Conservation (phyloP, 2,329 filamentous ascomycete species). For the Paecilomyces formosus region DNA sequence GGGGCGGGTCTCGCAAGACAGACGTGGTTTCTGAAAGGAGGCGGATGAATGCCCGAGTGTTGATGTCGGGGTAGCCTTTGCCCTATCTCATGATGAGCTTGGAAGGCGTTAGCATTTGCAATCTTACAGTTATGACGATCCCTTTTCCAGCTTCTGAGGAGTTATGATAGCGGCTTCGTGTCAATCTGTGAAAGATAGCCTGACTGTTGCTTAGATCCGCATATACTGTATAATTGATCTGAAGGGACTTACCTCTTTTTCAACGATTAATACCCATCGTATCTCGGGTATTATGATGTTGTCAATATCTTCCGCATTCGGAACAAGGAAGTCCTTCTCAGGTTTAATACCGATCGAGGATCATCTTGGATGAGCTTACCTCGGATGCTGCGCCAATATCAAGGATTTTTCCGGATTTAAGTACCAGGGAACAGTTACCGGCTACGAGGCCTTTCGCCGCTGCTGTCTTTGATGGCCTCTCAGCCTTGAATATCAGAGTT, state of each 20-base stretch:
- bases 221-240: not conserved
- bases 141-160: conserved; percentile 36
- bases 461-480: conserved; percentile 23
- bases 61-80: conserved; percentile 59
- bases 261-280: conserved; percentile 54
- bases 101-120: not conserved
- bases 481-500: not conserved
- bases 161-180: conserved; percentile 41
- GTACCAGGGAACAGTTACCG: conserved; percentile 24
- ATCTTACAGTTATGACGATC: conserved; percentile 49
- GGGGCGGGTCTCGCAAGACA: conserved; percentile 18
- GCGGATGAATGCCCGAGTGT: conserved; percentile 48
- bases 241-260: conserved; percentile 50
- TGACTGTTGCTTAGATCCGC: conserved; percentile 16
- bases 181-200: conserved; percentile 54
- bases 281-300: conserved; percentile 38
- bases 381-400: conserved; percentile 30
- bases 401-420: conserved; percentile 17
- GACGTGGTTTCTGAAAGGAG: conserved; percentile 30
- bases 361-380: conserved; percentile 27
- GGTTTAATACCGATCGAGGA: not conserved
- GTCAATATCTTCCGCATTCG: conserved; percentile 39
- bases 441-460: conserved; percentile 37
- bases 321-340: conserved; percentile 46
- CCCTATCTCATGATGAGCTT: conserved; percentile 34